Evolutionary conservation across 148 eudicot species (phyloP).

Genomic region (Rhododendron mucronatum): DNA sequence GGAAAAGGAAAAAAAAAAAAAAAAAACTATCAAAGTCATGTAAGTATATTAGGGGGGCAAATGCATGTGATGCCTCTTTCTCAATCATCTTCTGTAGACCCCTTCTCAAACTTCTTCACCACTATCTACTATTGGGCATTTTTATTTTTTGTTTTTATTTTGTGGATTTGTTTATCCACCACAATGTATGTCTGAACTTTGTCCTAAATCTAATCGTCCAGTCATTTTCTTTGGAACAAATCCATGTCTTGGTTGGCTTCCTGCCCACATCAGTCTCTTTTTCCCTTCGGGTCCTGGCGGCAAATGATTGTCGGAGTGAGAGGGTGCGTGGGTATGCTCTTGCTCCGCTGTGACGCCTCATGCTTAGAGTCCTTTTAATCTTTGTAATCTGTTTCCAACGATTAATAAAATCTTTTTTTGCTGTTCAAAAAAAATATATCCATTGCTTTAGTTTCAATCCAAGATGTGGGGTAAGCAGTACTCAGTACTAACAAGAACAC

Average conservation of each 20-base stretch:
- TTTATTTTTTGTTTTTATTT: background rate
- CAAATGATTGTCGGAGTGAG: too few relatives aligned
- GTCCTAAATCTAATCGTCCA: background rate
- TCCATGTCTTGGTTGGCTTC: background rate
- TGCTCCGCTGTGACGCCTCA: too few relatives aligned
- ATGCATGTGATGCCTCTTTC: background rate
- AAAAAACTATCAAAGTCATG: background rate
- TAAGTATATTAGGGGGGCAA: background rate
- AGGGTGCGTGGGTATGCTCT: too few relatives aligned
- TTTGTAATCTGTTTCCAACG: too few relatives aligned
- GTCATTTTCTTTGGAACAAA: background rate
- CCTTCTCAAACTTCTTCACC: background rate
- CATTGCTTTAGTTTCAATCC: background rate
- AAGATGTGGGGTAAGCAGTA: background rate
- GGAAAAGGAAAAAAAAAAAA: too few relatives aligned
- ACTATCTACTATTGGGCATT: background rate
- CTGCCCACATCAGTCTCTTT: too few relatives aligned
- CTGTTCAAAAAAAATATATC: too few relatives aligned
- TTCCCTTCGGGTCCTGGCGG: too few relatives aligned
- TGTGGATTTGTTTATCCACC: background rate
- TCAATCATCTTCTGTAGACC: background rate
- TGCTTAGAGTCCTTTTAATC: too few relatives aligned
- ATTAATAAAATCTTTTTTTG: too few relatives aligned
- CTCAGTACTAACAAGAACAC: background rate
- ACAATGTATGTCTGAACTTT: background rate